Evolutionary conservation across 129 eudicot species (phyloP).

Genomic region (Artemisia tridentata): DNA sequence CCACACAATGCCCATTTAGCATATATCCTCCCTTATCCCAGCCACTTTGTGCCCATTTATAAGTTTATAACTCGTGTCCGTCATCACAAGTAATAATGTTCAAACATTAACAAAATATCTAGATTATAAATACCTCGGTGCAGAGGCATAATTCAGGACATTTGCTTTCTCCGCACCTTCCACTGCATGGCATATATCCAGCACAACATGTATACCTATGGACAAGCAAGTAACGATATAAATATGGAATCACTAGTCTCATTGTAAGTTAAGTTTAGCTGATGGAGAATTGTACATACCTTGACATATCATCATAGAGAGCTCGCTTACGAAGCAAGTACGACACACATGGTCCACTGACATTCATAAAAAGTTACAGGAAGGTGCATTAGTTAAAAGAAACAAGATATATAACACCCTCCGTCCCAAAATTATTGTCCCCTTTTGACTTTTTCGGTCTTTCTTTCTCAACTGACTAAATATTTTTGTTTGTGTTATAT

Average conservation of each 20-base stretch:
- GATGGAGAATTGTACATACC: slow-evolving; percentile 39
- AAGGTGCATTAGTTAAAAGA: background rate
- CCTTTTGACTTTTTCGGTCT: too few relatives aligned
- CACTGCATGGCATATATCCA: slow-evolving; percentile 99
- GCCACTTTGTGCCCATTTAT: background rate
- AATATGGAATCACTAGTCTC: background rate
- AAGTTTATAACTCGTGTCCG: background rate
- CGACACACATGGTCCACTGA: slow-evolving; percentile 88
- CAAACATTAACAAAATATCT: background rate
- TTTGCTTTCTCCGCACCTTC: slow-evolving; percentile 92
- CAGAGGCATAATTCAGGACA: slow-evolving; percentile 96
- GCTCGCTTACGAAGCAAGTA: slow-evolving; percentile 95
- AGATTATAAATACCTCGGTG: slow-evolving; percentile 65
- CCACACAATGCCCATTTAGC: background rate
- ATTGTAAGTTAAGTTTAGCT: background rate
- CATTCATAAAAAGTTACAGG: slow-evolving; percentile 20
- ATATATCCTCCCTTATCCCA: background rate
- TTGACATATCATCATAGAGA: slow-evolving; percentile 92
- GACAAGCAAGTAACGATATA: slow-evolving; percentile 13
- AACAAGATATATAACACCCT: too few relatives aligned
- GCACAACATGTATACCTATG: slow-evolving; percentile 86
- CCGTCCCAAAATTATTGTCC: too few relatives aligned
- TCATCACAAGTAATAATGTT: slow-evolving; percentile 1
- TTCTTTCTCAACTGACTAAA: too few relatives aligned
- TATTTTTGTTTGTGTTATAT: too few relatives aligned